Conservation (phyloP, 257 asterid genomes). For the Echites panduratus region DNA sequence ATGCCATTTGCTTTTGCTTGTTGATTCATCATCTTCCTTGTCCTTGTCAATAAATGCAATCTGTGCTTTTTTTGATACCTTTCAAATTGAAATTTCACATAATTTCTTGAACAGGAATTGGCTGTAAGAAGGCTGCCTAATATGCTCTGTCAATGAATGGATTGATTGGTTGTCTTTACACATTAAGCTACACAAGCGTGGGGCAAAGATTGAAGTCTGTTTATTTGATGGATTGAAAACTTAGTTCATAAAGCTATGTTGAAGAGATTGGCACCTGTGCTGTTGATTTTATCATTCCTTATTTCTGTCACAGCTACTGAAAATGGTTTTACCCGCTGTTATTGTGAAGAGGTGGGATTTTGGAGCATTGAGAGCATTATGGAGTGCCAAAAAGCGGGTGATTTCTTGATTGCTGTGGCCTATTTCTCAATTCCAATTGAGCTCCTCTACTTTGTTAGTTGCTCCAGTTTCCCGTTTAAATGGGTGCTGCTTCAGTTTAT, state of each 20-base stretch:
- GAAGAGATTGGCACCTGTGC: constrained; percentile 36
- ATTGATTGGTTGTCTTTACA: constrained; percentile 14
- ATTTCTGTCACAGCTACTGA: constrained; percentile 38
- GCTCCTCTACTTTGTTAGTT: constrained; percentile 83
- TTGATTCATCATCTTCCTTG: not conserved
- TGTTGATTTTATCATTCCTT: constrained; percentile 39
- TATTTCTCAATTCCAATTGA: constrained; percentile 93
- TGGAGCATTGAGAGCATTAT: constrained; percentile 63
- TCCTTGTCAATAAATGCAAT: not conserved
- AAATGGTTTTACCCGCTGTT: constrained; percentile 44
- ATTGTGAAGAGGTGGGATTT: constrained; percentile 76
- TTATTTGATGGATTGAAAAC: constrained; percentile 29
- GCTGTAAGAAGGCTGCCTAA: constrained; percentile 7
- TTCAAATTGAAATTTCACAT: constrained; percentile 5
- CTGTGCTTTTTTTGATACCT: not conserved
- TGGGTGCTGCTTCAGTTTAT: constrained; percentile 88
- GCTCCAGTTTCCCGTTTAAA: constrained; percentile 75
- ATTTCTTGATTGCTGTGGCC: constrained; percentile 86
- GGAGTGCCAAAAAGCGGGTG: constrained; percentile 72
- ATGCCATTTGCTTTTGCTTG: constrained; percentile 7
- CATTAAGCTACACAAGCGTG: constrained; percentile 20
- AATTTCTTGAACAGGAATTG: constrained; percentile 23
- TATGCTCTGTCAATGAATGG: constrained; percentile 15
- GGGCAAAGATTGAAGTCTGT: constrained; percentile 7
- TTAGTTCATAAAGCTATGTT: constrained; percentile 49